phyloP scores from a whole-genome alignment of 768 basidiomycete species.

The Lepiota venenata region DNA sequence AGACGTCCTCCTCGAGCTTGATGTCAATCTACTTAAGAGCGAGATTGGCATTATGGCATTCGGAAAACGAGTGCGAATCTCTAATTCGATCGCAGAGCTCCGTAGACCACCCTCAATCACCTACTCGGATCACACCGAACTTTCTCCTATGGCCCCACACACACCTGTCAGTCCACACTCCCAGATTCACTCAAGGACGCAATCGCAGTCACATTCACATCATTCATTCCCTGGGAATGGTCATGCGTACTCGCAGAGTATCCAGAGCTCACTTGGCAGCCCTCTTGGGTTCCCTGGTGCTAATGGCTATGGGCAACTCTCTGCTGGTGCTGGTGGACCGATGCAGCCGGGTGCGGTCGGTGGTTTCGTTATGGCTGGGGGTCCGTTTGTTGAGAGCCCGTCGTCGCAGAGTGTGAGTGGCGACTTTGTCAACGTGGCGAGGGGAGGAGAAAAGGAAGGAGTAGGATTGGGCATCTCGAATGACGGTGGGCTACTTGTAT shows the following conservation, averaged over 20 bases:
- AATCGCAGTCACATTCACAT: constrained; percentile 42
- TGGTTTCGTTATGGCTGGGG: not conserved
- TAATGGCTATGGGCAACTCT: not conserved
- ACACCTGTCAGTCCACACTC: constrained; percentile 23
- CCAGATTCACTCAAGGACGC: constrained; percentile 33
- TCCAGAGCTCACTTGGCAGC: constrained; percentile 42
- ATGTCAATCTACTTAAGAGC: constrained; percentile 83
- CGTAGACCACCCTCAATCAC: constrained; percentile 65
- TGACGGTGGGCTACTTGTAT: constrained; percentile 11
- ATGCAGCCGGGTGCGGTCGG: not conserved
- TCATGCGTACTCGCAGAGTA: constrained; percentile 28
- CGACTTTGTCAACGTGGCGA: not conserved
- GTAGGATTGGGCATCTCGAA: constrained; percentile 4
- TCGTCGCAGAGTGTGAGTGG: not conserved
- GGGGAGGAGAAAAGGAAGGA: too few relatives aligned
- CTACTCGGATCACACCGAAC: constrained; percentile 40
- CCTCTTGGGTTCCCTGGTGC: constrained; percentile 23
- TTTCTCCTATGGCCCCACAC: constrained; percentile 30
- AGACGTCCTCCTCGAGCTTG: constrained; percentile 95
- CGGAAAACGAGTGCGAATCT: constrained; percentile 93
- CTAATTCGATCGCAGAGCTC: constrained; percentile 89
- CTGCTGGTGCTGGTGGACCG: constrained; percentile 1
- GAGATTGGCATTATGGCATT: constrained; percentile 94
- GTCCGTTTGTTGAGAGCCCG: not conserved
- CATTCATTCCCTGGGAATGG: constrained; percentile 37